A percentile compares a stretch with the other conserved stretches of the same genome.
phyloP scores from a whole-genome alignment of 2,329 filamentous ascomycete species.

The Botrytis deweyae region DNA sequence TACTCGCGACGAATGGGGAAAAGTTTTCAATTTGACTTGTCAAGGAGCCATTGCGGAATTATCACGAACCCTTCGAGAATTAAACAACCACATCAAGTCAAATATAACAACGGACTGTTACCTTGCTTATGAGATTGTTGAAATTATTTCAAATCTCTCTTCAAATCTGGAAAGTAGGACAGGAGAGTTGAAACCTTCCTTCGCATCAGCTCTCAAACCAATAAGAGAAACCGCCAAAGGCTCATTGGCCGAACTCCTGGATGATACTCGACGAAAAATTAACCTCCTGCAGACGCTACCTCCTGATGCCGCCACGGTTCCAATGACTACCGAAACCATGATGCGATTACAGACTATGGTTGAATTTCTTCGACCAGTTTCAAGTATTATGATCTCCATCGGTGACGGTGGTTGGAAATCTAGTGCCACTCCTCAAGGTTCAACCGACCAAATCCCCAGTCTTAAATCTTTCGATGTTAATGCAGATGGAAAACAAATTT shows the following conservation, averaged over 20 bases:
- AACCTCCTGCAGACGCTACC: constrained; percentile 66
- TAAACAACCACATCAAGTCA: constrained; percentile 84
- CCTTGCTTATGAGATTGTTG: constrained; percentile 91
- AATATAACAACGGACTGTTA: constrained; percentile 91
- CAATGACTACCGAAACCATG: constrained; percentile 82
- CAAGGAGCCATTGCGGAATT: constrained; percentile 77
- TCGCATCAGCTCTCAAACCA: constrained; percentile 84
- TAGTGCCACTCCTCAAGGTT: constrained; percentile 52
- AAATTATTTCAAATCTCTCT: constrained; percentile 79
- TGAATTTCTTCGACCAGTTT: constrained; percentile 79
- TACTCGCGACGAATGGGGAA: constrained; percentile 77
- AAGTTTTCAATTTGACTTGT: constrained; percentile 76
- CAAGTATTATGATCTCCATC: constrained; percentile 85
- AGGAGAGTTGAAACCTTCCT: constrained; percentile 77
- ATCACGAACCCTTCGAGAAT: constrained; percentile 78
- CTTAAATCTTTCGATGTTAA: constrained; percentile 81
- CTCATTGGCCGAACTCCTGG: constrained; percentile 78
- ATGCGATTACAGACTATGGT: constrained; percentile 83
- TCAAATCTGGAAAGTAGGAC: constrained; percentile 78
- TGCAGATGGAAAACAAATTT: constrained; percentile 83
- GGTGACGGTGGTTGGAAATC: constrained; percentile 89
- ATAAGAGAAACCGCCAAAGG: constrained; percentile 88
- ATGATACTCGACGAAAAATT: constrained; percentile 75
- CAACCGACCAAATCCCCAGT: constrained; percentile 64
- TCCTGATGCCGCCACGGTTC: constrained; percentile 72